Base-by-base conservation (phyloP, 1,284 basidiomycete genomes). In the Wallemia ichthyophaga region DNA sequence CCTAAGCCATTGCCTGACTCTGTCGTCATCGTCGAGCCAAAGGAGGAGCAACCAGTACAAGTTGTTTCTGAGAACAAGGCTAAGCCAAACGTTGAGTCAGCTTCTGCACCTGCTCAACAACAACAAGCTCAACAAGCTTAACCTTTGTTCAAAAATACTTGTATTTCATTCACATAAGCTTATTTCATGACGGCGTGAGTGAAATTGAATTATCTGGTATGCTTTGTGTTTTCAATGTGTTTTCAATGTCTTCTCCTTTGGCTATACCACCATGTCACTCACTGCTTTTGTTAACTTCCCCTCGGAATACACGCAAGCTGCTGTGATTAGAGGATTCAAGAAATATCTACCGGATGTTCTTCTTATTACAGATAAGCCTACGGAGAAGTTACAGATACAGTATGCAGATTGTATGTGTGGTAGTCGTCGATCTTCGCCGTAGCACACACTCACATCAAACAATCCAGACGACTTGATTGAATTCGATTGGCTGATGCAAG, bases 1-100 rank as follows among this genome's bases (percentile, higher is more conserved):
- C 77, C 78, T 72, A 89, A 89, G 73, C 88, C 91, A 64, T 82
- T 99, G 60, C 94, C 94, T 64, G 94, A 98, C 72, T 83, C 82
- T 64, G 91, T 99, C 69, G 81, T 81, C 68, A 86, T 96, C 69
- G 71, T 81, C 68, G 87, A 94, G 70, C 72, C 73, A 70, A 77
- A 77, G 73, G 72, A 75, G 67, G 75, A 77, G 70, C 70, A 70
- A 61, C 68, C 72, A 64, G 70, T 75, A 67, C 65, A 67, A 64
- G 70, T 70, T 65, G 66, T 67, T 64, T 70, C 69, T 58, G 71
- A 71, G 65, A 67, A 70, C 68, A 61, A 61, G 61, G 62, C 62
- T 55, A 59, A 27, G 25, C 59, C 60, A 53, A 59, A 62, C 56
- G 57, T 60, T 55, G 60, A 61, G 60, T 62, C 62, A 21, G 61